These are phyloP conservation scores for Lanmaoa pseudosensibilis DNA, from an alignment of 768 basidiomycete genomes.

Conservation along the genomic window DNA sequence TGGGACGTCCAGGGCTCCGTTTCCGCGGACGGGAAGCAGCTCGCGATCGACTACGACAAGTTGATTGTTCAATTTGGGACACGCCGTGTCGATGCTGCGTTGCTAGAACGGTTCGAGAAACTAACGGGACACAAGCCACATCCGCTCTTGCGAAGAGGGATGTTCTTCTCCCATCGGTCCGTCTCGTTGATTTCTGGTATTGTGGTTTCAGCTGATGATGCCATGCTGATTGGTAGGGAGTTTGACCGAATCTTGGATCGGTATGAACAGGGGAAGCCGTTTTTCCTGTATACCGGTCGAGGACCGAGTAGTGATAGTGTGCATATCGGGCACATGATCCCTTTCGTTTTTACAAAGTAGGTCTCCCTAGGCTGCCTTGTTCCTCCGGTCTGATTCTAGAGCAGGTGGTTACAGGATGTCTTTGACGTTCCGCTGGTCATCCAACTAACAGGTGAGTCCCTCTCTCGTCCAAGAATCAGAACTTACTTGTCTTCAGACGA, in stretches of 20 bases:
- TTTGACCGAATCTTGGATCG: constrained; percentile 92
- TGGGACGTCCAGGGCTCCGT: constrained; percentile 97
- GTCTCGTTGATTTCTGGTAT: constrained; percentile 20
- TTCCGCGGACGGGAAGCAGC: constrained; percentile 83
- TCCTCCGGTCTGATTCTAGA: not conserved
- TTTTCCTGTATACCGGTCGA: constrained; percentile 96
- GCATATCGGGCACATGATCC: constrained; percentile 97
- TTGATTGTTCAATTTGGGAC: constrained; percentile 94
- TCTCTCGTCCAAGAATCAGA: not conserved
- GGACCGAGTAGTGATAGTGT: constrained; percentile 96
- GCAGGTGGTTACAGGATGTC: constrained; percentile 94
- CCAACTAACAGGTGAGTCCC: constrained; percentile 80
- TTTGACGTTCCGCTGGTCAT: constrained; percentile 94
- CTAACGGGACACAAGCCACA: constrained; percentile 89
- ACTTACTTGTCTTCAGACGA: constrained; percentile 59
- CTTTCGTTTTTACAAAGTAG: constrained; percentile 95
- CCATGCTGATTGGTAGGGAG: constrained; percentile 55
- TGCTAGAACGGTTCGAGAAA: constrained; percentile 87
- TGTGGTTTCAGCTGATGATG: not conserved
- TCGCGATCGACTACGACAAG: constrained; percentile 96
- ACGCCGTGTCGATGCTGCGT: constrained; percentile 66
- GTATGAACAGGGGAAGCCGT: constrained; percentile 95
- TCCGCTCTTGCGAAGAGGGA: constrained; percentile 81
- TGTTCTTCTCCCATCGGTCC: constrained; percentile 98
- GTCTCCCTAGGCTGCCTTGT: constrained; percentile 24